phyloP scores from a whole-genome alignment of 75 land plant species.

The Chamaecyparis obtusa region DNA sequence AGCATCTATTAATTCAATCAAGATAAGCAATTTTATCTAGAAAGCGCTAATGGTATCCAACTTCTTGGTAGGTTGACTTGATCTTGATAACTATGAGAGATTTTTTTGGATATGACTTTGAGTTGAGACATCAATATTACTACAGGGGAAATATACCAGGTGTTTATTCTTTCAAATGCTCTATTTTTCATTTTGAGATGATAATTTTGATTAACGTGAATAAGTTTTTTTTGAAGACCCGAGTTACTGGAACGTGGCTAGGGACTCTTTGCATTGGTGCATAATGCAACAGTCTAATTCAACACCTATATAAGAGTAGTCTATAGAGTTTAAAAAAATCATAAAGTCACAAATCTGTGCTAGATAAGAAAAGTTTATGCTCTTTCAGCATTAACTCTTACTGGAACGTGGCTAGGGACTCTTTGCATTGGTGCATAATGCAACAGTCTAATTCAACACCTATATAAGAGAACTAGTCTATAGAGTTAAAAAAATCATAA shows the following conservation, averaged over 20 bases:
- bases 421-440: too few species aligned
- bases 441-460: too few species aligned
- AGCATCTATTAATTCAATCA: background rate
- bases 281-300: too few species aligned
- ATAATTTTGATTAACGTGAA: background rate
- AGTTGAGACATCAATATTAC: conserved; percentile 90
- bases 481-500: too few species aligned
- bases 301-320: too few species aligned
- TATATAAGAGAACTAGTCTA: too few species aligned
- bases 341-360: too few species aligned
- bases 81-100: conserved; percentile 93
- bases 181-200: background rate
- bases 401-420: too few species aligned
- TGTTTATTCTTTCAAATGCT: background rate
- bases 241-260: background rate
- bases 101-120: conserved; percentile 81
- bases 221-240: background rate
- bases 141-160: conserved; percentile 95
- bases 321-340: too few species aligned
- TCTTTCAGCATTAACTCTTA: too few species aligned
- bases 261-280: too few species aligned
- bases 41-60: background rate
- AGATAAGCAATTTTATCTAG: background rate
- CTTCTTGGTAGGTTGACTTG: conserved; percentile 79
- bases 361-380: too few species aligned